Base-by-base conservation (phyloP, 2,329 filamentous ascomycete species). In the Trichoderma gracile region DNA sequence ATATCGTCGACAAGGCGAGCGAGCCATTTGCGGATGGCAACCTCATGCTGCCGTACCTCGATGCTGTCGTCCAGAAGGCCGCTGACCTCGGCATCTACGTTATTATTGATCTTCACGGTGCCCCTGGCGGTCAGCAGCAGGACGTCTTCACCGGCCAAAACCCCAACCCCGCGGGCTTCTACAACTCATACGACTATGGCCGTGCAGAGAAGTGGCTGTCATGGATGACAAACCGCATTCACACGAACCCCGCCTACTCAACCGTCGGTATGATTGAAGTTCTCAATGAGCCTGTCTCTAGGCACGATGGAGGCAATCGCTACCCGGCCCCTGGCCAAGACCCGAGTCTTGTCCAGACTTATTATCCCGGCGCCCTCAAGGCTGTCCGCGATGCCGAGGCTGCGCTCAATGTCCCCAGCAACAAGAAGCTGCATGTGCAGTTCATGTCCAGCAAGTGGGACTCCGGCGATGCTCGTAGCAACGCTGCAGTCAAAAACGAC, bases 221-320 rank as follows among this genome's bases (percentile, higher is more conserved):
- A 46, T 86, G 81, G 80, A 81, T 88, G 72, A 81, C 83, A 1
- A 78, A 79, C 27, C 76, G 80, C 40, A 81, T 86, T 55, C 84
- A 87, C 69, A 74, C 71, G 0, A 79, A 79, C 59, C 64, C 73
- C 6, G 78, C 78, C 52, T 85, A 84, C 70, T 75, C 80, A 46
- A 85, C 81, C 43, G 84, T 87, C 30, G 84, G 85, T 19, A 86
- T 84, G 80, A 73, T 88, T 15, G 80, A 84, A 70, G 76, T 87
- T 10, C 75, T 86, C 68, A 87, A 86, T 72, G 84, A 68, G 65
- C 67, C 67, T 27, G 71, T 80, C 23, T 78, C 69, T 4, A 57
- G 49, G 17, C 69, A 70, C 55, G 69, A 70, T 50, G 66, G 27
- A 9, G 55, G 25, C 25, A 38, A 38, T 55, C 69, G 69, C 23